Base-by-base conservation (phyloP, 768 basidiomycete genomes). In the Auricularia sp. region DNA sequence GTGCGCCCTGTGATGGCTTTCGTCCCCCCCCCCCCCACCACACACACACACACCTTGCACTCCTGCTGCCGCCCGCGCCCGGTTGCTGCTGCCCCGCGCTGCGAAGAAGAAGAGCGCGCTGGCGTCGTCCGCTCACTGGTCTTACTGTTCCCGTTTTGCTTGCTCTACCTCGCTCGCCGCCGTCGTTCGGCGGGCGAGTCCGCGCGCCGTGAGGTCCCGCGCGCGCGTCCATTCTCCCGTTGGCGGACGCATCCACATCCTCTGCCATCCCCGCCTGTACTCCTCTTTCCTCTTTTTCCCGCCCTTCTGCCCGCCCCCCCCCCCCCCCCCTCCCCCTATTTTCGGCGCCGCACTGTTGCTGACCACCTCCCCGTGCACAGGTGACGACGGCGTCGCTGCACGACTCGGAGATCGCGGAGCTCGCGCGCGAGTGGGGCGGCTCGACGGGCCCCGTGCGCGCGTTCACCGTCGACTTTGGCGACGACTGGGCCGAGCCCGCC, bases 401-500 rank as follows among this genome's bases (percentile, higher is more conserved):
- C 56, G 56, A 59, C 34, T 8, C 24, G 24, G 56, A 59, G 56
- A 18, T 59, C 7, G 56, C 29, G 24, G 56, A 59, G 29, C 6
- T 59, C 56, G 56, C 56, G 24, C 56, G 56, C 24, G 56, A 59
- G 56, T 59, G 56, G 56, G 24, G 56, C 24, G 56, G 56, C 24
- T 29, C 24, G 16, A 29, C 18, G 11, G 56, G 56, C 24, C 56
- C 56, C 56, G 56, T 59, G 29, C 24, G 34, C 29, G 56, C 56
- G 34, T 59, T 59, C 34, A 59, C 56, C 29, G 56, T 59, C 56
- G 56, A 59, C 56, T 59, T 59, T 33, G 56, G 56, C 29, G 56
- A 59, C 56, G 56, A 59, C 56, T 24, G 13, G 16, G 34, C 33
- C 56, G 13, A 14, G 6, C 29, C 56, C 24, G 7, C 14, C 10